Percentiles rank a stretch among this genome's conserved stretches.
Evolutionary conservation across 176 grass and related monocot genomes (phyloP).

Genomic region (Olyra latifolia): DNA sequence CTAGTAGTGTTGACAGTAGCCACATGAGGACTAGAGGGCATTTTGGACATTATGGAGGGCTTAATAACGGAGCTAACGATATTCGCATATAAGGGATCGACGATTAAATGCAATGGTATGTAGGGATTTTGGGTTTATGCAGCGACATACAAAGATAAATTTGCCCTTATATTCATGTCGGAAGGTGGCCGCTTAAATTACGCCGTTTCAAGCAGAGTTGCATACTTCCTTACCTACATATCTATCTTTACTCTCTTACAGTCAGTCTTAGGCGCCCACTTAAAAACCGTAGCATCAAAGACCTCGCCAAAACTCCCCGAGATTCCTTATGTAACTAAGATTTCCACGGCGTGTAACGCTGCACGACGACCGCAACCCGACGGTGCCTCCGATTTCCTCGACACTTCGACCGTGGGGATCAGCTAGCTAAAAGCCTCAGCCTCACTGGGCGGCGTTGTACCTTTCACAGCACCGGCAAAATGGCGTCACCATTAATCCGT

Average conservation of each 20-base stretch:
- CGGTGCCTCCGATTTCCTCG: neutral
- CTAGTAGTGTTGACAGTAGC: too few relatives aligned
- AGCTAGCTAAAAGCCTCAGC: neutral
- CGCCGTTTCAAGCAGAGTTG: too few relatives aligned
- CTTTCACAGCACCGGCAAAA: constrained; percentile 20
- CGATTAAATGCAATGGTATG: too few relatives aligned
- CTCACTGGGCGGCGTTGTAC: neutral
- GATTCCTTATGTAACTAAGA: neutral
- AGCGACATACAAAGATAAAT: too few relatives aligned
- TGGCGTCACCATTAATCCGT: constrained; percentile 18
- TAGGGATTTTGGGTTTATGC: too few relatives aligned
- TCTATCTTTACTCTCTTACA: neutral
- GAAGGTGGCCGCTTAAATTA: too few relatives aligned
- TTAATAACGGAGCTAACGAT: too few relatives aligned
- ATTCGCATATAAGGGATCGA: too few relatives aligned
- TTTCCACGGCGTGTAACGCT: neutral
- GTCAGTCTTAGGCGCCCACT: too few relatives aligned
- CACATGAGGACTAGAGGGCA: too few relatives aligned
- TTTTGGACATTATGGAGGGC: too few relatives aligned
- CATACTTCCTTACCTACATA: neutral
- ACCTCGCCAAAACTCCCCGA: neutral
- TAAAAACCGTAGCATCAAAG: neutral
- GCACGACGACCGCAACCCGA: neutral
- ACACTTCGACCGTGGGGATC: neutral
- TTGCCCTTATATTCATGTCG: too few relatives aligned